Base-by-base conservation (phyloP, 192 early-diverging fungal species). In the Backusella westeae region DNA sequence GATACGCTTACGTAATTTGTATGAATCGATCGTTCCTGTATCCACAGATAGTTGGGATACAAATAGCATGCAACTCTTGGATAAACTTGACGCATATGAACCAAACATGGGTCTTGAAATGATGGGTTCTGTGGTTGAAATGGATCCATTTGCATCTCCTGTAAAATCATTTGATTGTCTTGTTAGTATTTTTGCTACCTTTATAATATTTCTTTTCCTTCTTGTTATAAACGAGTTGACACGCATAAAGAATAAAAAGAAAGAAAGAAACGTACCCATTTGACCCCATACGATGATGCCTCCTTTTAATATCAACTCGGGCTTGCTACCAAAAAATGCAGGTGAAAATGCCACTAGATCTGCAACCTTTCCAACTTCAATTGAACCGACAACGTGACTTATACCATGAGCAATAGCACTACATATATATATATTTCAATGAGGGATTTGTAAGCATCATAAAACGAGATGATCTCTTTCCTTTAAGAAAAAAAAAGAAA, bases 91-190 rank as follows among this genome's bases (percentile, higher is more conserved):
- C 1, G 93, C 87, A 65, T 85, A 80, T 2, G 91, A 83, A 19
- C 90, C 96, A 83, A 93, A 98, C 92, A 94, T 94, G 4, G 94
- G 95, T 38, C 97, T 85, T 32, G 87, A 81, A 72, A 92, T 86
- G 73, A 97, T 86, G 1, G 97, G 96, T 82, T 98, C 90, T 1
- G 95, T 94, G 0, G 97, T 96, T 3, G 97, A 96, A 77, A 98
- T 98, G 19, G 94, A 95, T 1, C 91, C 96, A 74, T 98, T 96
- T 44, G 96, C 93, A 66, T 96, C 94, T 68, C 75, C 75, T 69
- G 19, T 36, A 68, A 29, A 38, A n/a, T 1, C 4, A n/a, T 38
- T 6, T 23, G 2, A 46, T 70, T 34, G 38, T 10, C n/a, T 49
- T 15, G 7, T 71, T 41, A 42, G 36, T n/a, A 41, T 71, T 34